Base-by-base conservation (phyloP, 2,329 filamentous ascomycete species). In the Intubia oerlemansii region DNA sequence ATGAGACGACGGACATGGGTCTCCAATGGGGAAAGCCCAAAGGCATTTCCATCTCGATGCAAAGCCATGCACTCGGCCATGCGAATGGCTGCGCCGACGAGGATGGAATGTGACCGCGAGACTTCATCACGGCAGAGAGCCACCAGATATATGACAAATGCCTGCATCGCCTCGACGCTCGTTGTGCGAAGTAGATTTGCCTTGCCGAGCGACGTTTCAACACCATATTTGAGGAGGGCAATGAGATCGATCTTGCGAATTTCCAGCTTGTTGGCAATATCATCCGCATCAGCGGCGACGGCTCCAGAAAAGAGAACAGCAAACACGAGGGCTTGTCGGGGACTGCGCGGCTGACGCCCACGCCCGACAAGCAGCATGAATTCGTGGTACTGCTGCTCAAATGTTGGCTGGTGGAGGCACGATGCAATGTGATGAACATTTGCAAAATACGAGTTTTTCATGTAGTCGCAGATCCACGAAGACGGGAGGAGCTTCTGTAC, bases 11-110 rank as follows among this genome's bases (percentile, higher is more conserved):
- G 65, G 4, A 80, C 57, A 30, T 82, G 74, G 1, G 67, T 70
- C 39, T 82, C 75, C 3, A 80, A 50, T 0, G 75, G 61, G 3
- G 59, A 64, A 32, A 75, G 57, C 2, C 63, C 66, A 40, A 77
- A 80, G 8, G 61, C 57, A 24, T 66, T 61, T 11, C 72, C 72
- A 37, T 82, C 76, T 7, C 72, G 62, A 42, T 82, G 72, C 12
- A 82, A 50, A 2, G 74, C 73, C 70, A 81, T 79, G 41, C 74
- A 80, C 50, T 81, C 72, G 6, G 73, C 76, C 44, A 81, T 63
- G 11, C 76, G 60, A 24, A 81, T 70, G 4, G 72, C 74, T 10
- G 73, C 68, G 3, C 73, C 75, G 4, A 77, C 63, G 1, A 81
- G 55, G 5, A 75, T 71, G 4, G 73, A 78, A 46, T 82, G 76